Evolutionary conservation across 192 early-diverging fungal species (phyloP).

Genomic region (Coemansia sp.): DNA sequence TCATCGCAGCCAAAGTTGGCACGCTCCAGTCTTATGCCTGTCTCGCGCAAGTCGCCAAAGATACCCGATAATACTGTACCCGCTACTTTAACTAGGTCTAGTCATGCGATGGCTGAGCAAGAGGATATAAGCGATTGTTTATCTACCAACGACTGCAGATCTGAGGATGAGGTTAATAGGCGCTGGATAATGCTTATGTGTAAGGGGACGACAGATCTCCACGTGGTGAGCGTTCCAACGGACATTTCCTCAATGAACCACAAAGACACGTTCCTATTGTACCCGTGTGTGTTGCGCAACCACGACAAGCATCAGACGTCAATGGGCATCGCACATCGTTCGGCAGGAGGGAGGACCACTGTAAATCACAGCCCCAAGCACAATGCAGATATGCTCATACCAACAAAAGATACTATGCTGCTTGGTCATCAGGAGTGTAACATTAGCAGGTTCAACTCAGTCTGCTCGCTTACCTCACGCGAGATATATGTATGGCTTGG

Average conservation of each 20-base stretch:
- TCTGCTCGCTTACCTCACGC: constrained; percentile 34
- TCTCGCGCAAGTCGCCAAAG: constrained; percentile 1
- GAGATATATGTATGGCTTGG: constrained; percentile 50
- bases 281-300: constrained; percentile 39
- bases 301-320: neutral
- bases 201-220: constrained; percentile 46
- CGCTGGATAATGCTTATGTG: constrained; percentile 51
- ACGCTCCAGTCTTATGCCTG: constrained; percentile 7
- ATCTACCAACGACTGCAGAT: neutral
- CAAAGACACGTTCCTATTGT: constrained; percentile 48
- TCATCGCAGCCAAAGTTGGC: constrained; percentile 9
- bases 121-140: neutral
- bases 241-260: constrained; percentile 42
- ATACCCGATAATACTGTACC: neutral
- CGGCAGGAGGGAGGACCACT: neutral
- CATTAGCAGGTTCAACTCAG: constrained; percentile 27
- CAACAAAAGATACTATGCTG: constrained; percentile 13
- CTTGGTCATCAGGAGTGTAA: constrained; percentile 25
- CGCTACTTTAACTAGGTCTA: neutral
- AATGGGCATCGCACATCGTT: neutral
- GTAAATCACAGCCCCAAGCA: neutral
- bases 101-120: neutral
- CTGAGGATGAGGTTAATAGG: constrained; percentile 9
- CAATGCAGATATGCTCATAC: neutral
- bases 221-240: constrained; percentile 40